Conservation (phyloP, 495 filamentous ascomycete genomes). For the Trichoderma gamsii region DNA sequence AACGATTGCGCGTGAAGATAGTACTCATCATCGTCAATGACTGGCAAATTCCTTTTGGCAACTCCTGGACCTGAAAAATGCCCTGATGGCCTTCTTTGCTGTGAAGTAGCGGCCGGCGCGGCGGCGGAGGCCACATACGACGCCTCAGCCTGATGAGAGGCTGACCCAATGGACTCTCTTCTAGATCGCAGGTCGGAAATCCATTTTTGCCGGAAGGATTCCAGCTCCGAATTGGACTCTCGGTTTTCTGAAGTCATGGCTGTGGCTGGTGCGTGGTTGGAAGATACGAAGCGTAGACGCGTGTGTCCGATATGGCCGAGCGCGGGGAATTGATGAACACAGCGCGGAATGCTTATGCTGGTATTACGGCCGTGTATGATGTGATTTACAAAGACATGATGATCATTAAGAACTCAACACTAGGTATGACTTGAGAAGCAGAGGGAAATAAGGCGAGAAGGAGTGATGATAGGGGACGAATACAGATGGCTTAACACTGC, state of each 20-base stretch:
- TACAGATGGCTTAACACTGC: too few relatives aligned
- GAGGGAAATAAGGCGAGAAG: background rate
- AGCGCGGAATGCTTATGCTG: background rate
- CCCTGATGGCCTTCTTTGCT: slow-evolving; percentile 17
- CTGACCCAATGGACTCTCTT: slow-evolving; percentile 18
- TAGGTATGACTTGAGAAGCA: background rate
- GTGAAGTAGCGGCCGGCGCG: slow-evolving; percentile 20
- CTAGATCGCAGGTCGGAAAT: slow-evolving; percentile 30
- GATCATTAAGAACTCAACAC: background rate
- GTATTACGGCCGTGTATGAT: background rate
- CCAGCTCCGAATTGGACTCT: slow-evolving; percentile 29
- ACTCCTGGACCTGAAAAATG: background rate
- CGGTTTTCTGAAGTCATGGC: slow-evolving; percentile 4
- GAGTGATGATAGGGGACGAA: too few relatives aligned
- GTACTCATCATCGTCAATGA: slow-evolving; percentile 34
- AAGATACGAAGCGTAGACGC: background rate
- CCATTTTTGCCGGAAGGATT: slow-evolving; percentile 37
- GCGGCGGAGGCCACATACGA: slow-evolving; percentile 16
- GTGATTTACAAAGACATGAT: background rate
- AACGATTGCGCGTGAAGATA: slow-evolving; percentile 33
- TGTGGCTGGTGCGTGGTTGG: background rate
- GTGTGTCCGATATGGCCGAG: slow-evolving; percentile 10
- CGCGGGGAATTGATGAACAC: background rate
- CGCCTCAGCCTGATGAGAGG: slow-evolving; percentile 13
- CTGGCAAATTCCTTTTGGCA: slow-evolving; percentile 8